Conservation (phyloP, 116 monocot species). For the Cymodocea nodosa region DNA sequence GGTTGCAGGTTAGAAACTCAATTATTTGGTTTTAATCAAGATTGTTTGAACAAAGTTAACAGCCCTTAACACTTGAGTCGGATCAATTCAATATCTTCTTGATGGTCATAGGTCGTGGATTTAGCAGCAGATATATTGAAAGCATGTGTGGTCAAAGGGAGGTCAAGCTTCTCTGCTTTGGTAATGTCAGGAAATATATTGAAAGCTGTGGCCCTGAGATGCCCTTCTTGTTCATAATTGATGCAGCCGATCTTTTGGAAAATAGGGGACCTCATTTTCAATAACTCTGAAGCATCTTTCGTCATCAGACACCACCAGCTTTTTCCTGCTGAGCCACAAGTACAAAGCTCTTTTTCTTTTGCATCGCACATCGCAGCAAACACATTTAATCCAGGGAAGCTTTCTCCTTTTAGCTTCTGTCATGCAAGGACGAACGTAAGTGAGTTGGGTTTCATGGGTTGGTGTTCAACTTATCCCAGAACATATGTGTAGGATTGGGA, state of each 20-base stretch:
- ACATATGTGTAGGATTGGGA: too few species aligned
- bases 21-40: too few species aligned
- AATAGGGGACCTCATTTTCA: constrained; percentile 25
- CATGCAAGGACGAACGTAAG: too few species aligned
- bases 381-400: not conserved
- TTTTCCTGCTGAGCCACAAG: constrained; percentile 14
- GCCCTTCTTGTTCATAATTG: constrained; percentile 11
- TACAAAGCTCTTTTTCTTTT: not conserved
- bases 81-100: too few species aligned
- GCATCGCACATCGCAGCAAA: not conserved
- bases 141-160: not conserved
- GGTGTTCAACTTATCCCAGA: too few species aligned
- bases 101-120: too few species aligned
- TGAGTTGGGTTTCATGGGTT: too few species aligned
- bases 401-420: too few species aligned
- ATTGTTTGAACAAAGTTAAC: too few species aligned
- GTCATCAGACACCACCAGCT: not conserved
- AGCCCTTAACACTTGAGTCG: too few species aligned
- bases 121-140: too few species aligned
- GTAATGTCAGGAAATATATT: constrained; percentile 16
- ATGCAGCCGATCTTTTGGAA: constrained; percentile 20
- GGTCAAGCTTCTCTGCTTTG: constrained; percentile 4
- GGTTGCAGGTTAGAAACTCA: too few species aligned
- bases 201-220: constrained; percentile 20
- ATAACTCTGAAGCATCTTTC: constrained; percentile 24